These are phyloP conservation scores for Crithidia bombi DNA, from an alignment of 208 protist species.

Conservation along the genomic window DNA sequence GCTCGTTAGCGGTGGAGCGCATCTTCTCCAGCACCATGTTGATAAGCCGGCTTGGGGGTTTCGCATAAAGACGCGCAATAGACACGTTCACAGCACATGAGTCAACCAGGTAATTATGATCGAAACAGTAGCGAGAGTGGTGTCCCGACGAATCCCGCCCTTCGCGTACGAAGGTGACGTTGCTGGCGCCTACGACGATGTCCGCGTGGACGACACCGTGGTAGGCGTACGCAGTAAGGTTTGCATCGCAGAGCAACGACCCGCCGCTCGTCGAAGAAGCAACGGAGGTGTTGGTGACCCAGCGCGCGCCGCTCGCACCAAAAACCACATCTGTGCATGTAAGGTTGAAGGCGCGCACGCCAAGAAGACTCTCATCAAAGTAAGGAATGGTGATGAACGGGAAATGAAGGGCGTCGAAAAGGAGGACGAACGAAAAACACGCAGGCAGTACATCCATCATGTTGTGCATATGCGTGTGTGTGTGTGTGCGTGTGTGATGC, in stretches of 20 bases:
- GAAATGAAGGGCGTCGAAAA: constrained; percentile 39
- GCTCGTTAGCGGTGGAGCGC: not conserved
- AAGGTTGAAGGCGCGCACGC: constrained; percentile 41
- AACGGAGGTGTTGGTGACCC: not conserved
- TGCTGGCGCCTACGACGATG: constrained; percentile 12
- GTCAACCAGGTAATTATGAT: not conserved
- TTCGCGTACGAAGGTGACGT: constrained; percentile 1
- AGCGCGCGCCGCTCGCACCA: not conserved
- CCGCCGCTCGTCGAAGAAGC: constrained; percentile 18
- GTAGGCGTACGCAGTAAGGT: constrained; percentile 25
- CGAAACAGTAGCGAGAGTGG: constrained; percentile 12
- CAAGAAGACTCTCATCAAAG: constrained; percentile 35
- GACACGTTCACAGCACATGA: constrained; percentile 30
- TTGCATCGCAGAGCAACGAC: constrained; percentile 22
- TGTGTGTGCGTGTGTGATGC: constrained; percentile 13
- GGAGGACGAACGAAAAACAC: constrained; percentile 12
- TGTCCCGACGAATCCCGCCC: not conserved
- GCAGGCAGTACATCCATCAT: not conserved
- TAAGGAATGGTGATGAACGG: constrained; percentile 20
- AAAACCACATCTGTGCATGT: constrained; percentile 34
- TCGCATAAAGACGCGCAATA: not conserved
- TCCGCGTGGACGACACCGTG: constrained; percentile 12
- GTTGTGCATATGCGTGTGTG: not conserved
- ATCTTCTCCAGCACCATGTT: not conserved
- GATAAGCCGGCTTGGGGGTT: constrained; percentile 21